Base-by-base conservation (phyloP, 2,329 filamentous ascomycete species). In the Aspergillus fumigatiaffinis region DNA sequence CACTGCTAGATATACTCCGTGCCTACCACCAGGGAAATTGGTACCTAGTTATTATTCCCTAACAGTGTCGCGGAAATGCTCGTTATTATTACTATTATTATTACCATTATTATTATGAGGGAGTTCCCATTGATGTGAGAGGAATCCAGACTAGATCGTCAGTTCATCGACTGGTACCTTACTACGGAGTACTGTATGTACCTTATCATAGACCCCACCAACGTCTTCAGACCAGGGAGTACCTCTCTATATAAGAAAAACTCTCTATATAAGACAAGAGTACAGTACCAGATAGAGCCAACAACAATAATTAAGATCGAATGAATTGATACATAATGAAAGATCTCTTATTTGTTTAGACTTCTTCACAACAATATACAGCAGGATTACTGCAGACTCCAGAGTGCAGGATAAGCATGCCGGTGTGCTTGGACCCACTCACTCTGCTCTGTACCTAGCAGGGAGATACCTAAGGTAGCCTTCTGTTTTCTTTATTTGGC, bases 401-500 rank as follows among this genome's bases (percentile, higher is more conserved):
- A 38, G 32, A 14, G 32, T 38, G 32, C 14, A 38, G 32, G 14
- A 7, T 38, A 3, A 38, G 32, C 32, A 38, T 38, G 32, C 32
- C 14, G 14, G 32, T 3, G 14, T 38, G 14, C 32, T 38, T 38
- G 14, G 32, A 38, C 32, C 32, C 32, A 38, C 32, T 29, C 32
- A 17, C 32, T 38, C 14, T 38, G 32, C 5, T n/a, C 32, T 38
- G 32, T 38, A 17, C 32, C 32, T 55, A 29, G 9, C 28, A 29
- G 28, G 28, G 28, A 29, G 28, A 29, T 29, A n/a, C n/a, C n/a
- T n/a, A n/a, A n/a, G 28, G 10, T 10, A 29, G 8, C 28, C 9
- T 29, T 29, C 28, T 12, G 8, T 12, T 9, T 55, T 26, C 56
- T 42, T 50, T 50, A 53, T 51, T 51, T 35, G 47, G 56, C 20